Percentiles rank a stretch among this genome's conserved stretches.
These are phyloP conservation scores for Anisogramma anomala DNA, from an alignment of 2,329 filamentous ascomycete genomes.

Conservation along the genomic window DNA sequence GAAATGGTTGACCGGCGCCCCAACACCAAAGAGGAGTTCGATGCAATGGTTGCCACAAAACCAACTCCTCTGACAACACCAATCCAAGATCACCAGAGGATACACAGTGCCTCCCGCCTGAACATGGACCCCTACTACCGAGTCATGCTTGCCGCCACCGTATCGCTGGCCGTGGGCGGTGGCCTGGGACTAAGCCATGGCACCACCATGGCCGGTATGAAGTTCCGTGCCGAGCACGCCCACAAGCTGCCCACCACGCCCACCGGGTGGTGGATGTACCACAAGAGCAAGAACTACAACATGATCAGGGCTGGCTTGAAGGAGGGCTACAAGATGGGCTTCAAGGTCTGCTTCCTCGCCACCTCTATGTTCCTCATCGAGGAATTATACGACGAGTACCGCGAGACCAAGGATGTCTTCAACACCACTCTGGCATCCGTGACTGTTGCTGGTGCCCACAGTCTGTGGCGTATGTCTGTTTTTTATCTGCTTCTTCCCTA, in stretches of 20 bases:
- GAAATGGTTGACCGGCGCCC: slow-evolving; percentile 5
- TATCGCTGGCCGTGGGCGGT: slow-evolving; percentile 58
- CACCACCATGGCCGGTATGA: slow-evolving; percentile 60
- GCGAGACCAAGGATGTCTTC: slow-evolving; percentile 59
- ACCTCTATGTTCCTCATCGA: slow-evolving; percentile 70
- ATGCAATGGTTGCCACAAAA: slow-evolving; percentile 1
- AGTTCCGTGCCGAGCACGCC: slow-evolving; percentile 91
- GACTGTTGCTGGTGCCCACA: slow-evolving; percentile 77
- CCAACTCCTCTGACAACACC: no score
- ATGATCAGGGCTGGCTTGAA: slow-evolving; percentile 64
- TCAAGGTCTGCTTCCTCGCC: slow-evolving; percentile 59
- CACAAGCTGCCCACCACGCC: slow-evolving; percentile 78
- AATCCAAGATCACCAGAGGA: no score
- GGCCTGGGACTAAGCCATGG: slow-evolving; percentile 61
- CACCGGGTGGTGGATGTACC: slow-evolving; percentile 94
- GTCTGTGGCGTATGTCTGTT: slow-evolving; percentile 61
- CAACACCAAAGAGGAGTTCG: slow-evolving; percentile 8
- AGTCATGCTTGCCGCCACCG: slow-evolving; percentile 50
- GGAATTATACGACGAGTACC: slow-evolving; percentile 68
- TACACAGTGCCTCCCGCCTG: slow-evolving; percentile 11
- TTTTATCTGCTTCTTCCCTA: not conserved
- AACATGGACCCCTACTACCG: slow-evolving; percentile 10
- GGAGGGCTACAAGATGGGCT: slow-evolving; percentile 67
- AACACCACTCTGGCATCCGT: slow-evolving; percentile 75
- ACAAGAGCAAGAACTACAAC: slow-evolving; percentile 95